Base-by-base conservation (phyloP, 805 yeast genomes). In the Barnettozyma botsteinii region DNA sequence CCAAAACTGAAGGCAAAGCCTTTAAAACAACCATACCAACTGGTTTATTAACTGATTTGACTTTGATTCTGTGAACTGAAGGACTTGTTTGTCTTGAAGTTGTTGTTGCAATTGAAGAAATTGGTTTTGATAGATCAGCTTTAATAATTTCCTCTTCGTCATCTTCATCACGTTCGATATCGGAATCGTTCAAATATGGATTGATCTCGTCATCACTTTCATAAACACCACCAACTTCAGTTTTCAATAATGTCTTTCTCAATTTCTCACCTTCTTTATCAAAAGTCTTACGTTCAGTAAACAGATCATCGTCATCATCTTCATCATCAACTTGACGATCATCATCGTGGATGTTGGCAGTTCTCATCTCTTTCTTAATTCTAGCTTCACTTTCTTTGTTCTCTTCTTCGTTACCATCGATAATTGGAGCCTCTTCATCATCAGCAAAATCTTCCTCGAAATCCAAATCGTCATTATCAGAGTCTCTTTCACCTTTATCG, bases 341-440 rank as follows among this genome's bases (percentile, higher is more conserved):
- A 23, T 67, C 62, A 35, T 74, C 73, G 66, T 85, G 73, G 31
- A 82, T 85, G 38, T 81, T 81, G 2, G 95, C 95, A 48, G 79
- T 75, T 43, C 82, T 65, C 95, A 85, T 85, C 60, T 86, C 95
- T 48, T 73, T 79, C 60, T 85, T 87, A 58, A 86, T 81, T 52
- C 85, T 80, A 49, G 72, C 76, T 61, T 93, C 96, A 37, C 88
- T 84, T 47, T 87, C 84, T 59, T 84, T 88, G 59, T 86, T 85
- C 56, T 93, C 98, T 55, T 93, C 96, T 56, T 91, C 98, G 46
- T 89, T 72, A 34, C 96, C 96, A 55, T 91, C 98, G 71, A 91
- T 78, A 43, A 93, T 85, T 22, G 98, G 98, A 2, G 98, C 98
- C 60, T 91, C 98, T 65, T 93, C 98, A 60, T 93, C 98, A 61